Percentiles rank a stretch among this genome's conserved stretches.
These are phyloP conservation scores for Saturnispora kantuleensis DNA, from an alignment of 805 yeast species.

Conservation along the genomic window DNA sequence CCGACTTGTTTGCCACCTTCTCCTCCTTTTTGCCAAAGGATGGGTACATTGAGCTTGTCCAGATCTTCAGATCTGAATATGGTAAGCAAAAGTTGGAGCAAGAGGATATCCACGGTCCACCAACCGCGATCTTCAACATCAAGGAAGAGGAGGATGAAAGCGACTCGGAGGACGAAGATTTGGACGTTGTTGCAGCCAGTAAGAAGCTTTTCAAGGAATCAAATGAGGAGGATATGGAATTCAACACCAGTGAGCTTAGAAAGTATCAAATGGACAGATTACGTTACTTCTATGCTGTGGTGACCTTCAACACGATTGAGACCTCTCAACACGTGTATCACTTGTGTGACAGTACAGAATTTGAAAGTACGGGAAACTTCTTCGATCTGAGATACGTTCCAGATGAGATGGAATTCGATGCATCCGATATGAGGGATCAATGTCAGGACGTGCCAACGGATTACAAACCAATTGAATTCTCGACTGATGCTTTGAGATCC, in stretches of 20 bases:
- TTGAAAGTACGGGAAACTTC: slow-evolving; percentile 88
- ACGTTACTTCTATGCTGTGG: slow-evolving; percentile 88
- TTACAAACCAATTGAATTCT: slow-evolving; percentile 72
- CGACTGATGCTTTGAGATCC: slow-evolving; percentile 92
- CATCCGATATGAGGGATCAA: slow-evolving; percentile 53
- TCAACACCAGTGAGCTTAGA: slow-evolving; percentile 74
- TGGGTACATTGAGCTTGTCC: slow-evolving; percentile 58
- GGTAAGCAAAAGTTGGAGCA: slow-evolving; percentile 87
- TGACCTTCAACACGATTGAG: slow-evolving; percentile 61
- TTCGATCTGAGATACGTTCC: slow-evolving; percentile 92
- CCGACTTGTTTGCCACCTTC: slow-evolving; percentile 83
- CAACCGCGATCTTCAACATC: slow-evolving; percentile 63
- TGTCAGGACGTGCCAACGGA: slow-evolving; percentile 65
- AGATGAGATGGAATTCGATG: slow-evolving; percentile 82
- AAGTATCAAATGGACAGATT: slow-evolving; percentile 87
- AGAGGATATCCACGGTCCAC: slow-evolving; percentile 90
- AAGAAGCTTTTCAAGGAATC: slow-evolving; percentile 59
- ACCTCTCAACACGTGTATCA: slow-evolving; percentile 73
- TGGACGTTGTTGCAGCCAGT: slow-evolving; percentile 50
- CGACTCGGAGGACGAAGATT: slow-evolving; percentile 34
- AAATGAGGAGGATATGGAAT: slow-evolving; percentile 65
- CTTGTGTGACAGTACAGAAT: slow-evolving; percentile 91
- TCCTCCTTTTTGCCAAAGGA: slow-evolving; percentile 71
- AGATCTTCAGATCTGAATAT: slow-evolving; percentile 79
- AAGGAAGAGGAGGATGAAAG: slow-evolving; percentile 27